phyloP scores from a whole-genome alignment of 129 eudicot genomes.

The Glebionis coronaria region DNA sequence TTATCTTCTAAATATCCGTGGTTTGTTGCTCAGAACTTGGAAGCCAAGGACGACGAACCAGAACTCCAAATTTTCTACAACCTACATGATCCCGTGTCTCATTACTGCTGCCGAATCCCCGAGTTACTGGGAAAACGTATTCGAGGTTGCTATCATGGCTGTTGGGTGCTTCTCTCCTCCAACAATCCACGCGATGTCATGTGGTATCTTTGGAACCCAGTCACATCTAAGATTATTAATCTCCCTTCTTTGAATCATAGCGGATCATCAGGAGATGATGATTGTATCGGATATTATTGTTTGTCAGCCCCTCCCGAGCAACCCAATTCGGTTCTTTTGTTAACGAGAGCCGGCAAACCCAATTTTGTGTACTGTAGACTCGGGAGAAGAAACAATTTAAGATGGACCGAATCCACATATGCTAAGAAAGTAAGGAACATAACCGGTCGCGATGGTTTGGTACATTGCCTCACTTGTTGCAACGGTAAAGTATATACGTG shows the following conservation, averaged over 20 bases:
- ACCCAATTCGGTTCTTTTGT: not conserved
- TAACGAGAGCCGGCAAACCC: not conserved
- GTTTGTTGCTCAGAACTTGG: not conserved
- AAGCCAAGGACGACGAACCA: not conserved
- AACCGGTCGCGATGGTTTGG: not conserved
- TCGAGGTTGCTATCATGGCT: not conserved
- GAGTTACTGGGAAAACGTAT: not conserved
- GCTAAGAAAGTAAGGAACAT: not conserved
- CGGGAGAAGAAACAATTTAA: not conserved
- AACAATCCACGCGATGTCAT: too few relatives aligned
- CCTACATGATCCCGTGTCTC: not conserved
- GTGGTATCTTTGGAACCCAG: too few relatives aligned
- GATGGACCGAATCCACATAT: not conserved
- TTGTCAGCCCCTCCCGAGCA: not conserved
- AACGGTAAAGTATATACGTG: not conserved
- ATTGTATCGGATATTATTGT: not conserved
- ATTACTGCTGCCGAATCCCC: not conserved
- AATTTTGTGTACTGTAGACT: not conserved
- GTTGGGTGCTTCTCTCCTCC: not conserved
- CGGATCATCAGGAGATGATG: not conserved
- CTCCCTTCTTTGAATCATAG: not conserved
- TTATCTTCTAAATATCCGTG: not conserved
- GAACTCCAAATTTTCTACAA: not conserved
- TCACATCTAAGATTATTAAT: too few relatives aligned
- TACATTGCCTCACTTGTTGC: not conserved